Conservation (phyloP, 2,329 filamentous ascomycete genomes). For the Furcasterigmium furcatum region DNA sequence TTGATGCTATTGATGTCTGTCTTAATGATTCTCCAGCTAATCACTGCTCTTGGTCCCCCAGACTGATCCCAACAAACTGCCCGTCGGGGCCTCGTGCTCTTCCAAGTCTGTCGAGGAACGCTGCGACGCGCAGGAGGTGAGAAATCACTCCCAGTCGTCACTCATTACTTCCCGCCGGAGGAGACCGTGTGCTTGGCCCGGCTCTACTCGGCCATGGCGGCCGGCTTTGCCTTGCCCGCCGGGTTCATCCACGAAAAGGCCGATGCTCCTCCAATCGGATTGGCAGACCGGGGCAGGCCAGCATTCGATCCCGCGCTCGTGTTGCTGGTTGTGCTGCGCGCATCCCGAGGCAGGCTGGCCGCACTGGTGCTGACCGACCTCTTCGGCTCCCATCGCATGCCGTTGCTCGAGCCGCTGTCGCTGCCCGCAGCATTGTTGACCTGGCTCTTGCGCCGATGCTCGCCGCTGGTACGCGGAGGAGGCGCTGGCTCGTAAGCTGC, state of each 20-base stretch:
- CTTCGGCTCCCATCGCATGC: constrained; percentile 52
- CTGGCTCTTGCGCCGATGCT: constrained; percentile 54
- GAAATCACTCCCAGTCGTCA: too few species aligned
- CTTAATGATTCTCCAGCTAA: neutral
- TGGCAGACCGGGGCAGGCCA: constrained; percentile 56
- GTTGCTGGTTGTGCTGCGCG: constrained; percentile 9
- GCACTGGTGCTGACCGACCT: constrained; percentile 36
- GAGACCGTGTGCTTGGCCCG: too few species aligned
- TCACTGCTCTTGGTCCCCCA: neutral
- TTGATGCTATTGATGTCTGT: neutral
- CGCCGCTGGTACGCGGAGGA: constrained; percentile 39
- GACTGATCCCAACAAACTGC: neutral
- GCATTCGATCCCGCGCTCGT: constrained; percentile 28
- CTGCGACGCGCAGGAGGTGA: too few species aligned
- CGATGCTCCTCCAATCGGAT: constrained; percentile 87
- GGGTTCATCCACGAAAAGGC: constrained; percentile 90
- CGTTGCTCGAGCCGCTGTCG: constrained; percentile 13
- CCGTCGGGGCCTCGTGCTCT: too few species aligned
- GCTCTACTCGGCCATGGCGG: constrained; percentile 14
- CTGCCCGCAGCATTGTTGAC: constrained; percentile 12
- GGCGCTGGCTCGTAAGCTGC: constrained; percentile 49
- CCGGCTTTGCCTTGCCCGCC: constrained; percentile 37
- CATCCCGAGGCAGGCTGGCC: constrained; percentile 6
- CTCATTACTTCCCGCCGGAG: too few species aligned
- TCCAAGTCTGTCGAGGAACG: too few species aligned